Conservation (phyloP, 345 rosid genomes). For the Ailanthus altissimus region DNA sequence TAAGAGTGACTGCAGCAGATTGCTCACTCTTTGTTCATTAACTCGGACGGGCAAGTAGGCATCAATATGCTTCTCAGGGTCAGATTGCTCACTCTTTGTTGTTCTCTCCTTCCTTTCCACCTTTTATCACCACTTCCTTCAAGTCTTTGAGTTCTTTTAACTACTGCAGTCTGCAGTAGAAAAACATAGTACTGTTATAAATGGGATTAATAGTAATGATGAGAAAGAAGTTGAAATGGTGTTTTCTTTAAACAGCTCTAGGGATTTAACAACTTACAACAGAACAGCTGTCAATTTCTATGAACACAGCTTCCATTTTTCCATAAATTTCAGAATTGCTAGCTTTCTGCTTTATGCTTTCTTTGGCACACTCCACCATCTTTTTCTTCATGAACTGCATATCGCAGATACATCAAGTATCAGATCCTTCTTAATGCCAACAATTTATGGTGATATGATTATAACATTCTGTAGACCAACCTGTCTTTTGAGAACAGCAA, state of each 20-base stretch:
- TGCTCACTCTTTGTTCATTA: slow-evolving; percentile 84
- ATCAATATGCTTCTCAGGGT: slow-evolving; percentile 82
- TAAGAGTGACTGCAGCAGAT: slow-evolving; percentile 68
- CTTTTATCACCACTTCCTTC: slow-evolving; percentile 67
- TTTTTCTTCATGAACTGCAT: slow-evolving; percentile 59
- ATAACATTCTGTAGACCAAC: slow-evolving; percentile 28
- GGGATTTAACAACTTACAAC: slow-evolving; percentile 42
- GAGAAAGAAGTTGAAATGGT: neutral
- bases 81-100: slow-evolving; percentile 38
- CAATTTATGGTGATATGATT: neutral
- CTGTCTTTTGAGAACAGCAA: slow-evolving; percentile 71
- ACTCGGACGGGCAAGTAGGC: slow-evolving; percentile 81
- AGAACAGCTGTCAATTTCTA: slow-evolving; percentile 56
- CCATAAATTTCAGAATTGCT: slow-evolving; percentile 61
- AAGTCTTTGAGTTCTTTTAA: slow-evolving; percentile 64
- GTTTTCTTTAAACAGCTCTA: neutral
- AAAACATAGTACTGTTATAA: neutral
- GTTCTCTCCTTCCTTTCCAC: slow-evolving; percentile 33
- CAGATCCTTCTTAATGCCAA: neutral
- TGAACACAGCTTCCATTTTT: slow-evolving; percentile 70
- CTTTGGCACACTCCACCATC: slow-evolving; percentile 75
- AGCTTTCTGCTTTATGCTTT: slow-evolving; percentile 63
- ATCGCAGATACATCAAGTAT: slow-evolving; percentile 12
- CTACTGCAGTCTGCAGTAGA: slow-evolving; percentile 41
- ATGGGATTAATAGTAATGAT: neutral